Conservation (phyloP, 1,284 basidiomycete genomes). For the Heimioporus punctisporus region DNA sequence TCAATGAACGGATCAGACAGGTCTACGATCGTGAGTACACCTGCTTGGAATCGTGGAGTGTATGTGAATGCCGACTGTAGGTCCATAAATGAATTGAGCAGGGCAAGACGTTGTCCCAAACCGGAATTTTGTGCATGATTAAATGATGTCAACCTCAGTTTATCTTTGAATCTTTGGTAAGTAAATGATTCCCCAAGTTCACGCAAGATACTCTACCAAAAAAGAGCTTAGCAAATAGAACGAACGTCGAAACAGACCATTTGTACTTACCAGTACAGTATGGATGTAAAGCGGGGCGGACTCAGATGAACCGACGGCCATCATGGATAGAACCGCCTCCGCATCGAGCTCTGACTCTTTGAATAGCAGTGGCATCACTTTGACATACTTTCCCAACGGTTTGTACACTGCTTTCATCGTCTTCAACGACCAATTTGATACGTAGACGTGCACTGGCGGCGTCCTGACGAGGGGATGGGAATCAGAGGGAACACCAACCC, state of each 20-base stretch:
- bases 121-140: too few species aligned
- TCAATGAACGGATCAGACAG: slow-evolving; percentile 77
- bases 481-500: slow-evolving; percentile 49
- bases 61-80: slow-evolving; percentile 53
- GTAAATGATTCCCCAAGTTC: slow-evolving; percentile 50
- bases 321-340: slow-evolving; percentile 65
- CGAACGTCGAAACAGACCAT: background rate
- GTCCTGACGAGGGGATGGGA: slow-evolving; percentile 37
- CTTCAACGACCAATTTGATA: slow-evolving; percentile 61
- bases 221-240: slow-evolving; percentile 5
- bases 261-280: slow-evolving; percentile 50
- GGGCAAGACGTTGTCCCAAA: slow-evolving; percentile 57
- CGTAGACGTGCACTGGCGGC: slow-evolving; percentile 58
- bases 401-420: slow-evolving; percentile 61
- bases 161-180: slow-evolving; percentile 48
- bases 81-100: slow-evolving; percentile 50
- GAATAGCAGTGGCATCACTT: slow-evolving; percentile 58
- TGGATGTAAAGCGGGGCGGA: slow-evolving; percentile 69
- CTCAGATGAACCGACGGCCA: slow-evolving; percentile 63
- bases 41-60: slow-evolving; percentile 46
- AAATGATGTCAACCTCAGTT: too few species aligned
- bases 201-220: slow-evolving; percentile 44
- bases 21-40: slow-evolving; percentile 64
- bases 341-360: slow-evolving; percentile 67
- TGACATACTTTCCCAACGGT: slow-evolving; percentile 48